Conservation (phyloP, 2,329 filamentous ascomycete genomes). For the Sclerotinia trifoliorum region DNA sequence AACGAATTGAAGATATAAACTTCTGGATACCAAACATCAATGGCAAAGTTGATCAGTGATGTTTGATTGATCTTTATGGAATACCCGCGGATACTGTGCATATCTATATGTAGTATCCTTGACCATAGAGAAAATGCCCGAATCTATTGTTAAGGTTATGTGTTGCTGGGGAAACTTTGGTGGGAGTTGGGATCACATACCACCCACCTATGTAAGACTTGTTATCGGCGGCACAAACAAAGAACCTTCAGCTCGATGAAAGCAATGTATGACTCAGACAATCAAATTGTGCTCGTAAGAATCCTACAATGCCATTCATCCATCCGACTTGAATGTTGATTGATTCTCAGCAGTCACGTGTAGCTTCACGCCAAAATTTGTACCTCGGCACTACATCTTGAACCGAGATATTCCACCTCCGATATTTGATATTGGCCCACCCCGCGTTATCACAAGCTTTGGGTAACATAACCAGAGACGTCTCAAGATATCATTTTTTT, state of each 20-base stretch:
- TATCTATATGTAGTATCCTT: background rate
- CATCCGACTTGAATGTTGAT: background rate
- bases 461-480: background rate
- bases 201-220: background rate
- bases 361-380: rapidly evolving
- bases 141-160: background rate
- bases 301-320: background rate
- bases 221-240: background rate
- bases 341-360: background rate
- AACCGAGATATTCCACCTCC: constrained; percentile 19
- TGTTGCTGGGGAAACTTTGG: background rate
- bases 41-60: background rate
- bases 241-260: background rate
- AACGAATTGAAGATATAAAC: constrained; percentile 3
- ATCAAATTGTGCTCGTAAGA: background rate
- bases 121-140: background rate
- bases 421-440: constrained; percentile 7
- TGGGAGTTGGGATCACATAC: background rate
- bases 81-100: background rate
- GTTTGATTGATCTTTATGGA: background rate
- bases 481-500: background rate
- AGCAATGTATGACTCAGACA: background rate
- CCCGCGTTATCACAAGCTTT: constrained; percentile 23
- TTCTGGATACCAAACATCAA: background rate
- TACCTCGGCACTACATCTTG: constrained; percentile 12